Conservation (phyloP, 345 rosid species). For the Tarenaya hassleriana region DNA sequence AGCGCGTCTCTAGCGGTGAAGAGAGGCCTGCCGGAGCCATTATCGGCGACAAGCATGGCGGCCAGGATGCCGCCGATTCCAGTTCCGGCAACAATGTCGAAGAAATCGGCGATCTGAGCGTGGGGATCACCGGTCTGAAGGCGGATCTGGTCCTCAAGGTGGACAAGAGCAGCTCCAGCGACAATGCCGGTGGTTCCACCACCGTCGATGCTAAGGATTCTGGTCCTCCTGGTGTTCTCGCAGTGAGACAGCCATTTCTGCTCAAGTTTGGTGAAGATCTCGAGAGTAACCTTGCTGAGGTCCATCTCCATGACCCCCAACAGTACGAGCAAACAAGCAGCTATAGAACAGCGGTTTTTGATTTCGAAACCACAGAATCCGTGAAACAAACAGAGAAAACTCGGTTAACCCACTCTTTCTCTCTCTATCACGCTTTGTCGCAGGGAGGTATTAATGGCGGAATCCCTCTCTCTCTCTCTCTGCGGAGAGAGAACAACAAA, state of each 20-base stretch:
- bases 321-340: too few relatives aligned
- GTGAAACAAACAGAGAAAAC: background rate
- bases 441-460: slow-evolving; percentile 20
- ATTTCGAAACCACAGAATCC: background rate
- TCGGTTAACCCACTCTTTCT: background rate
- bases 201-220: slow-evolving; percentile 85
- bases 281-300: slow-evolving; percentile 78
- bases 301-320: slow-evolving; percentile 44
- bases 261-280: slow-evolving; percentile 85
- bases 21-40: slow-evolving; percentile 69
- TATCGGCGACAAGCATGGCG: slow-evolving; percentile 58
- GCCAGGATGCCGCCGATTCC: slow-evolving; percentile 86
- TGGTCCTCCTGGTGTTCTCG: slow-evolving; percentile 48
- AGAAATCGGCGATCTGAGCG: slow-evolving; percentile 73
- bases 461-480: slow-evolving; percentile 5
- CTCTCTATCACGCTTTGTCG: slow-evolving; percentile 18
- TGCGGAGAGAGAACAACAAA: background rate
- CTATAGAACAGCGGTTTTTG: background rate
- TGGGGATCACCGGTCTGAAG: slow-evolving; percentile 54
- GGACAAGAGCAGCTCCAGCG: slow-evolving; percentile 61
- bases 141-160: slow-evolving; percentile 89
- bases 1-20: slow-evolving; percentile 68
- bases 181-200: slow-evolving; percentile 70
- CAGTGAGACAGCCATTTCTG: slow-evolving; percentile 92
- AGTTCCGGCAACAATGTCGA: slow-evolving; percentile 86